phyloP scores from a whole-genome alignment of 805 yeast species.

The Saccharomycopsis oosterbeekiorum region DNA sequence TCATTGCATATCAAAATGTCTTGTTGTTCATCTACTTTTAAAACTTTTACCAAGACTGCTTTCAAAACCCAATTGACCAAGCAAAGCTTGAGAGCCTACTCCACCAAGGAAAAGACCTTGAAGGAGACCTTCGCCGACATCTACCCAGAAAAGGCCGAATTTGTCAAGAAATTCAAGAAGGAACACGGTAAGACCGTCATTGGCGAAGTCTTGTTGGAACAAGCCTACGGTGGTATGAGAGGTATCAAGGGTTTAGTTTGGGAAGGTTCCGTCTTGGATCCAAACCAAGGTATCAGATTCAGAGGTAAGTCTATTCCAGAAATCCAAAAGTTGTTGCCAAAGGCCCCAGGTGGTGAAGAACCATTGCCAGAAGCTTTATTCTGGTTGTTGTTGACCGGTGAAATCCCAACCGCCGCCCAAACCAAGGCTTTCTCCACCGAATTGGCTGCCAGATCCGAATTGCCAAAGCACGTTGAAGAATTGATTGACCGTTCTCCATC shows the following conservation, averaged over 20 bases:
- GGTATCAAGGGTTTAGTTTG: slow-evolving; percentile 79
- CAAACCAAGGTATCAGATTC: slow-evolving; percentile 79
- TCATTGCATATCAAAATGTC: slow-evolving; percentile 1
- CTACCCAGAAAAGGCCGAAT: slow-evolving; percentile 85
- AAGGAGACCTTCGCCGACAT: slow-evolving; percentile 92
- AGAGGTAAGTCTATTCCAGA: slow-evolving; percentile 80
- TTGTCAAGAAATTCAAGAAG: slow-evolving; percentile 71
- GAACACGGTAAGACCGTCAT: slow-evolving; percentile 79
- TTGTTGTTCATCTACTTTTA: slow-evolving; percentile 17
- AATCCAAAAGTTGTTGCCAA: slow-evolving; percentile 63
- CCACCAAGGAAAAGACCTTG: slow-evolving; percentile 47
- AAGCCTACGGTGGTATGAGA: slow-evolving; percentile 88
- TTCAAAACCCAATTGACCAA: slow-evolving; percentile 16
- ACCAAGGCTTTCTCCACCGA: slow-evolving; percentile 63
- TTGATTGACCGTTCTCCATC: slow-evolving; percentile 67
- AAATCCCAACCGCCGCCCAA: slow-evolving; percentile 66
- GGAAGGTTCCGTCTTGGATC: slow-evolving; percentile 83
- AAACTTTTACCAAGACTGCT: slow-evolving; percentile 18
- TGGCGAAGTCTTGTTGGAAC: slow-evolving; percentile 67
- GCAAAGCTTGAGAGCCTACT: slow-evolving; percentile 26
- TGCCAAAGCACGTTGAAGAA: slow-evolving; percentile 71
- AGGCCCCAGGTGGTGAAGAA: slow-evolving; percentile 55
- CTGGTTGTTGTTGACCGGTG: slow-evolving; percentile 79
- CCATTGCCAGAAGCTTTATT: slow-evolving; percentile 72
- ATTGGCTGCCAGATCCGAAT: slow-evolving; percentile 65